Base-by-base conservation (phyloP, 2,329 filamentous ascomycete species). In the Aspergillus latus region DNA sequence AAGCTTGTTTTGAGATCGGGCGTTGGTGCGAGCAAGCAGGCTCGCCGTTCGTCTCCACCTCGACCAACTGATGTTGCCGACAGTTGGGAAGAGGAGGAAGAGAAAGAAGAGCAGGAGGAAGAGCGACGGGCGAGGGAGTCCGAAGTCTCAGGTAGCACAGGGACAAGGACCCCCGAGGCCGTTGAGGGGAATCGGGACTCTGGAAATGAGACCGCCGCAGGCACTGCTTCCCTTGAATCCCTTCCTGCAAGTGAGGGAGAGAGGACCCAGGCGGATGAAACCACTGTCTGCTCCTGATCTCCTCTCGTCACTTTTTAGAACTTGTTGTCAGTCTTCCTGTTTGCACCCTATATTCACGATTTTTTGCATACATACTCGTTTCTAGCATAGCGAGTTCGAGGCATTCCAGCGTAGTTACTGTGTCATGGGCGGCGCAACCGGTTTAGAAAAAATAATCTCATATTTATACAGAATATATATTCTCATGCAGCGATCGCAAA, bases 51-150 rank as follows among this genome's bases (percentile, higher is more conserved):
- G 43, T 53, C 64, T 3, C 54, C 63, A 5, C 26, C 54, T 40
- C 39, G 2, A 15, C 16, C 15, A 7, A 63, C 61, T 11, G 65
- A 73, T 26, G 72, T 79, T 26, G 74, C 69, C 9, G 78, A 80
- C 61, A 74, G 73, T 59, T 80, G 77, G 76, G 77, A 79, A 54
- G 73, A 76, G 36, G 76, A 76, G 48, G 70, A 76, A 43, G 73
- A 77, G 54, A 73, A 71, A 45, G 74, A 78, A 40, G 76, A 79
- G 37, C 59, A 69, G 55, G 64, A 66, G 45, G 59, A 57, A 43
- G 59, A 56, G 44, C 63, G 63, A 16, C 59, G 58, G 29, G 63
- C 61, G 28, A 55, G 62, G 42, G 60, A 63, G 9, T 5, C 46
- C 57, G 49, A 58, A 9, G 32, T 8, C 9, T 29, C 36, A 10